Evolutionary conservation across 805 yeast species (phyloP), one percentile per base, ranked within the genome.

Genomic region (Komagataella ulmi): DNA sequence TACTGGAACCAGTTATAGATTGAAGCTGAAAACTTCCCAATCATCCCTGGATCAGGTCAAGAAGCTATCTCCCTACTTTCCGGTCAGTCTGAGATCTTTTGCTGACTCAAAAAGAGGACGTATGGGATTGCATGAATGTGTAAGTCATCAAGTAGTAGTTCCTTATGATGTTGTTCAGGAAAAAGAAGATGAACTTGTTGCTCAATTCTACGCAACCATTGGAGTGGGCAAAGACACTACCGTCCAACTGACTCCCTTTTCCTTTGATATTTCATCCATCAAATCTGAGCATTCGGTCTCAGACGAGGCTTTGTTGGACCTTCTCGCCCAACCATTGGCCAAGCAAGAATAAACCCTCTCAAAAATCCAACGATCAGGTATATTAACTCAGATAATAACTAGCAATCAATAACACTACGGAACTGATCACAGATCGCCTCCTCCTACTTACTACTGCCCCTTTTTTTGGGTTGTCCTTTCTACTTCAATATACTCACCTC

Each of bases 151-250:
- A 55, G 77, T 83, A 46, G 72, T 83, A 61, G 73, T 75, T 62
- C 80, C 87, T 49, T 83, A 84, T 64, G 90, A 84, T 54, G 75
- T 85, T 51, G 73, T 74, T 63, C 73, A 77, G 63, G 88, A 82
- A 62, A 81, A 79, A 70, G 80, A 80, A 56, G 83, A 80, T 54
- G 82, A 79, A 65, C 69, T 62, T 53, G 76, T 85, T 58, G 87
- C 85, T 36, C 88, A 85, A 70, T 80, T 71, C 65, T 84, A 80
- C 71, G 78, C 88, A 58, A 85, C 91, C 49, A 77, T 85, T 60
- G 89, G 85, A 43, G 65, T 85, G 60, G 84, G 89, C 64, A 80
- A 80, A 68, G 79, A 79, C 59, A 91, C 91, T 50, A 70, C 80
- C 59, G 78, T 82, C 58, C 81, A 77, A 69, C 73, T 80, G 59